A percentile compares a stretch with the other conserved stretches of the same genome.
Evolutionary conservation across 805 yeast genomes (phyloP).

Genomic region (Teunomyces barrocoloradensis): DNA sequence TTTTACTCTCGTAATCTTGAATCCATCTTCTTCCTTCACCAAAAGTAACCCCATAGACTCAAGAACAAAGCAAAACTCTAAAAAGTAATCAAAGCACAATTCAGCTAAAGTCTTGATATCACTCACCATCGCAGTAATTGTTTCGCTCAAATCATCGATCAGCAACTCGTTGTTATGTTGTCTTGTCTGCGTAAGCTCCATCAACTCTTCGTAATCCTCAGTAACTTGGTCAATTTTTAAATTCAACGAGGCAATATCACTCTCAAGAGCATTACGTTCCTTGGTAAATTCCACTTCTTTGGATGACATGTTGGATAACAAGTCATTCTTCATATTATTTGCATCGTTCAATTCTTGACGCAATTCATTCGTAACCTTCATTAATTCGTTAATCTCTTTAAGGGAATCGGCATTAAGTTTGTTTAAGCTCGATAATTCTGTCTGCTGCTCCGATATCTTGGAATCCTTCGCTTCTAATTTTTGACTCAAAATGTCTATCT

Average conservation of each 20-base stretch:
- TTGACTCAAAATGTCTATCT: slow-evolving; percentile 12
- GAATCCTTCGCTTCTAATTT: slow-evolving; percentile 12
- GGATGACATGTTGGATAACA: slow-evolving; percentile 65
- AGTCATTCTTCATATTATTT: slow-evolving; percentile 53
- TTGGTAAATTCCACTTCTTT: slow-evolving; percentile 57
- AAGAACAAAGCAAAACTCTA: slow-evolving; percentile 53
- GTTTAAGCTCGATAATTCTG: slow-evolving; percentile 10
- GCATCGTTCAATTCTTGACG: slow-evolving; percentile 22
- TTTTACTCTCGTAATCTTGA: slow-evolving; percentile 70
- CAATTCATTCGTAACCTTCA: slow-evolving; percentile 10
- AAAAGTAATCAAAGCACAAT: slow-evolving; percentile 28
- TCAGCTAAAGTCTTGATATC: slow-evolving; percentile 15
- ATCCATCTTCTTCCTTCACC: slow-evolving; percentile 36
- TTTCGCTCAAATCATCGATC: slow-evolving; percentile 23
- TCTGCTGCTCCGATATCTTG: slow-evolving; percentile 14
- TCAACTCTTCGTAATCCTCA: slow-evolving; percentile 40
- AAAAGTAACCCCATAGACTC: slow-evolving; percentile 78
- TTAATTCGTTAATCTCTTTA: slow-evolving; percentile 14
- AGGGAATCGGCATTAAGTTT: slow-evolving; percentile 11
- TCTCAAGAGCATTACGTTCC: slow-evolving; percentile 50
- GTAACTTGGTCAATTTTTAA: slow-evolving; percentile 47
- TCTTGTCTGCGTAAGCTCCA: slow-evolving; percentile 36
- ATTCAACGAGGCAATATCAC: slow-evolving; percentile 47
- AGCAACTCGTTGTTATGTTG: slow-evolving; percentile 24
- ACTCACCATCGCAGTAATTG: slow-evolving; percentile 15